phyloP scores from a whole-genome alignment of 768 basidiomycete species.

The Auricularia sp. region DNA sequence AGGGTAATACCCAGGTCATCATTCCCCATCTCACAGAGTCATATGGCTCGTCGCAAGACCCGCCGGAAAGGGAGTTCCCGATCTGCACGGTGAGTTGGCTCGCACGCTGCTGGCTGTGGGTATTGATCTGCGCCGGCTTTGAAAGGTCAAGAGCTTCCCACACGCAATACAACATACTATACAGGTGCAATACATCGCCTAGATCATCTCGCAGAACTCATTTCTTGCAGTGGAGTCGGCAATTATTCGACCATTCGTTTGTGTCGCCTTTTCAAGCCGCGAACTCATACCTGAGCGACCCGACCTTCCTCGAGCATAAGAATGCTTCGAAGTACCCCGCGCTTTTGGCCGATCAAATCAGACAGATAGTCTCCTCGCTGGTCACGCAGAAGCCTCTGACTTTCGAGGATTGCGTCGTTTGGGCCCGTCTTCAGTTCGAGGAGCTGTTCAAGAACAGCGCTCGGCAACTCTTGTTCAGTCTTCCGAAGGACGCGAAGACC shows the following conservation, averaged over 20 bases:
- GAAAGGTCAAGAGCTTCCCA: conserved; percentile 83
- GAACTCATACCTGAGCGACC: conserved; percentile 93
- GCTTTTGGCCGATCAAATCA: conserved; percentile 80
- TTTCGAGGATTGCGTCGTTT: conserved; percentile 94
- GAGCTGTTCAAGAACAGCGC: conserved; percentile 89
- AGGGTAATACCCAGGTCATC: conserved; percentile 94
- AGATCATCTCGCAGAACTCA: not conserved
- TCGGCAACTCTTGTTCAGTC: conserved; percentile 81
- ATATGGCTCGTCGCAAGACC: conserved; percentile 96
- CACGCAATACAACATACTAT: conserved; percentile 97
- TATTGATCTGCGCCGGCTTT: too few relatives aligned
- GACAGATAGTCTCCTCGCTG: conserved; percentile 80
- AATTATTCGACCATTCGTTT: conserved; percentile 86
- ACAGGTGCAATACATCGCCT: conserved; percentile 42
- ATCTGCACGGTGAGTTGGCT: conserved; percentile 59
- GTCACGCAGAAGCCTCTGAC: conserved; percentile 89
- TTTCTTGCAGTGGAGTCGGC: conserved; percentile 70
- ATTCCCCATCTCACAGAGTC: conserved; percentile 92
- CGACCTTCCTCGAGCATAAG: conserved; percentile 86
- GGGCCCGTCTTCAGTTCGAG: conserved; percentile 95
- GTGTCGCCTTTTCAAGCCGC: conserved; percentile 89
- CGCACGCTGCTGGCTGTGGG: too few relatives aligned
- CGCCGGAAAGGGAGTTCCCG: conserved; percentile 94
- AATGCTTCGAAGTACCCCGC: conserved; percentile 69
- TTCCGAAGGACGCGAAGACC: conserved; percentile 87